Evolutionary conservation across 768 basidiomycete genomes (phyloP).

Genomic region (Chlorophyllum brunneum): DNA sequence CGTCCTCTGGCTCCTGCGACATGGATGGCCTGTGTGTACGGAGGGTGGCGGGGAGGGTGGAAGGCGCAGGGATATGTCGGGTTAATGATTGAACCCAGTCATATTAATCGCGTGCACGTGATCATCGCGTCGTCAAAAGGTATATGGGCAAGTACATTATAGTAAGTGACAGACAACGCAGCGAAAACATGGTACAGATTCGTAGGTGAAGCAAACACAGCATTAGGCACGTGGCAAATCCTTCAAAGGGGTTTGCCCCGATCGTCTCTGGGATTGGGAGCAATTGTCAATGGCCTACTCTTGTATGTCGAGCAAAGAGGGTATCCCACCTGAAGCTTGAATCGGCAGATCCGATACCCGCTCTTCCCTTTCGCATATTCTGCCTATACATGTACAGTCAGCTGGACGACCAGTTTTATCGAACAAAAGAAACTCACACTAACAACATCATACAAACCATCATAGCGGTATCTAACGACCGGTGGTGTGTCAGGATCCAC

Average conservation of each 20-base stretch:
- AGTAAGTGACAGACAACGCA: neutral
- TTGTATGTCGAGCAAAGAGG: neutral
- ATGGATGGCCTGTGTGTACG: constrained; percentile 19
- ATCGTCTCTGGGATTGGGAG: neutral
- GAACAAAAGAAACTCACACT: neutral
- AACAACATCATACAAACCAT: constrained; percentile 32
- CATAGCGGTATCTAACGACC: constrained; percentile 38
- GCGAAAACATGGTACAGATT: neutral
- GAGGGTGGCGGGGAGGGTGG: neutral
- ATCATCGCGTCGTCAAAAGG: neutral
- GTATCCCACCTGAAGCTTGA: constrained; percentile 1
- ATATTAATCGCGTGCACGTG: neutral
- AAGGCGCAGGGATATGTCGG: neutral
- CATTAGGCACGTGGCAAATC: neutral
- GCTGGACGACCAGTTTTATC: neutral
- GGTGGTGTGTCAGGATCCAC: constrained; percentile 26
- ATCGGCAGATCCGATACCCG: constrained; percentile 6
- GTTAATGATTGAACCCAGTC: no score
- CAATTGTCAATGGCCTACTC: neutral
- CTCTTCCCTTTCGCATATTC: constrained; percentile 4
- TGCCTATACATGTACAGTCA: neutral
- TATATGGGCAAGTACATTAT: neutral
- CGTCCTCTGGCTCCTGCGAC: constrained; percentile 46
- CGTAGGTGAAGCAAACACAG: no score
- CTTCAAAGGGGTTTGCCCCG: constrained; percentile 5